phyloP scores from a whole-genome alignment of 305 asterid genomes.

The Fraxinus floribunda region DNA sequence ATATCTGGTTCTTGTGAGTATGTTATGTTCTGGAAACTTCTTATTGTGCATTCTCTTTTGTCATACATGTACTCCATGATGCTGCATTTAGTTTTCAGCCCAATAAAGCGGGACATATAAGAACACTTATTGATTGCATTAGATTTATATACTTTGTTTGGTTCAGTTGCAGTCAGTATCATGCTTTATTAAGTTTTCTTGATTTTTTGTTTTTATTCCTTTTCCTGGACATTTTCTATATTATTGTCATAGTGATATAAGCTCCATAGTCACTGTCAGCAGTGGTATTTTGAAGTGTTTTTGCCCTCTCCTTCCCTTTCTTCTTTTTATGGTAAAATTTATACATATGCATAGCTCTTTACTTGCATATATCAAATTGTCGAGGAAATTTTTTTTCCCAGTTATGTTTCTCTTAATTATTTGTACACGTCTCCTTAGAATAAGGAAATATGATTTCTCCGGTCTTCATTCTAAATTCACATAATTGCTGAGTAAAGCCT shows the following conservation, averaged over 20 bases:
- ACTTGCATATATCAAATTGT: not conserved
- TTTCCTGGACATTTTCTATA: not conserved
- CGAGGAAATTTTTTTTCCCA: not conserved
- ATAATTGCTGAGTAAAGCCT: not conserved
- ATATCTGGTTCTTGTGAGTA: not conserved
- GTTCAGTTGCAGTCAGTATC: not conserved
- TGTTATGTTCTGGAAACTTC: not conserved
- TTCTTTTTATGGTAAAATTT: not conserved
- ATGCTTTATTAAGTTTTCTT: not conserved
- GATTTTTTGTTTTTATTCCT: not conserved
- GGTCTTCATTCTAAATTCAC: not conserved
- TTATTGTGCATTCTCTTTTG: not conserved
- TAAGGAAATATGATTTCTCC: not conserved
- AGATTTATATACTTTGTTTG: not conserved
- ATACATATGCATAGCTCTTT: not conserved
- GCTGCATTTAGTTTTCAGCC: not conserved
- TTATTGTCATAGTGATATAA: not conserved
- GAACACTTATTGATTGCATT: not conserved
- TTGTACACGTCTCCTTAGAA: not conserved
- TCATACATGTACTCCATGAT: not conserved
- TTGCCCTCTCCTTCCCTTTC: not conserved
- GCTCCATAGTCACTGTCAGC: not conserved
- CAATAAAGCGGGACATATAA: not conserved
- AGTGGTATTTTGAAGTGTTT: not conserved
- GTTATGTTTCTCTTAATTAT: not conserved